These are phyloP conservation scores for Pythium oligandrum DNA, from an alignment of 352 stramenopile species.

Conservation along the genomic window DNA sequence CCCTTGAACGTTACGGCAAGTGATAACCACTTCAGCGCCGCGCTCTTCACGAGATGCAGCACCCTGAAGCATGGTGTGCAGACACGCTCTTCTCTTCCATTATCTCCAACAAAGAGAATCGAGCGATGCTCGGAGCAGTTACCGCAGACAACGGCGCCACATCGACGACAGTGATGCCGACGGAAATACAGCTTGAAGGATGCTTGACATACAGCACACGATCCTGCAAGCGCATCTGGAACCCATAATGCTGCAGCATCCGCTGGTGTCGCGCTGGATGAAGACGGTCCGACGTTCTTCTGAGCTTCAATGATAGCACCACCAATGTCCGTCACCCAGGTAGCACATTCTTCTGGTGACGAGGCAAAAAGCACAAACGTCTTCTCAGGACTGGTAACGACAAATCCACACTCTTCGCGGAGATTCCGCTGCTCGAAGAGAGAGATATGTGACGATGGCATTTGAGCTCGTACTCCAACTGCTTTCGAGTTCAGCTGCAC, in stretches of 20 bases:
- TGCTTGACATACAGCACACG: constrained; percentile 61
- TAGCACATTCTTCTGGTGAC: constrained; percentile 30
- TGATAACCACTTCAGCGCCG: constrained; percentile 64
- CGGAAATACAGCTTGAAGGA: constrained; percentile 78
- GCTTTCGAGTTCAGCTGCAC: constrained; percentile 72
- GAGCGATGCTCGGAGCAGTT: constrained; percentile 65
- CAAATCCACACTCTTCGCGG: constrained; percentile 56
- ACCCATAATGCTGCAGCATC: constrained; percentile 75
- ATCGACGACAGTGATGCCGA: constrained; percentile 76
- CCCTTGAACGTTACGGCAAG: constrained; percentile 65
- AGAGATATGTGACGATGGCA: constrained; percentile 44
- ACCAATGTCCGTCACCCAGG: constrained; percentile 60
- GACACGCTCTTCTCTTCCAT: constrained; percentile 55
- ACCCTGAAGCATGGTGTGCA: constrained; percentile 67
- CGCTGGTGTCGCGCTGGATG: constrained; percentile 27
- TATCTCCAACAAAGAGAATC: constrained; percentile 69
- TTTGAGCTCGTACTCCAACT: constrained; percentile 52
- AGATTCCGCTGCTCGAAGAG: constrained; percentile 44
- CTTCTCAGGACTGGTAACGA: constrained; percentile 78
- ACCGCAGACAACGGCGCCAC: constrained; percentile 71
- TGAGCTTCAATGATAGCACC: constrained; percentile 55
- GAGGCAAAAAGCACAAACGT: constrained; percentile 75
- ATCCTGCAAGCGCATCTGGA: constrained; percentile 56
- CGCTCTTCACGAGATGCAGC: constrained; percentile 58
- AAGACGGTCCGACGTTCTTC: constrained; percentile 12